These are phyloP conservation scores for Botryococcus braunii DNA, from an alignment of 163 green algal species.

Conservation along the genomic window DNA sequence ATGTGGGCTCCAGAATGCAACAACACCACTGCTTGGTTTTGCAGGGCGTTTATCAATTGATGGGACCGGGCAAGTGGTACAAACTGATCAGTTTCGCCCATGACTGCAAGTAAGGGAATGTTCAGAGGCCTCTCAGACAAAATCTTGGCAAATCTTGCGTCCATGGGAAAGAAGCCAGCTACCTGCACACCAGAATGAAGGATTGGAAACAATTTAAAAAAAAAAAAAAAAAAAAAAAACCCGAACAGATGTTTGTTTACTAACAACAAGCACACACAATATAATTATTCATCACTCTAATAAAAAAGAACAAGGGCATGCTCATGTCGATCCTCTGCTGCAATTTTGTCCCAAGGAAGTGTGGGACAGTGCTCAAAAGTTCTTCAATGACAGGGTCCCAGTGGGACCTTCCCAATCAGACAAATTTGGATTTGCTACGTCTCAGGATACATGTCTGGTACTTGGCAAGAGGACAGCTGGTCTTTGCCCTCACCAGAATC, in stretches of 20 bases:
- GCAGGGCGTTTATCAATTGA: constrained; percentile 17
- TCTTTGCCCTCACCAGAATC: constrained; percentile 11
- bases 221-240: background rate
- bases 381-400: no score
- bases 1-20: constrained; percentile 41
- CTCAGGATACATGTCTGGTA: background rate
- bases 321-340: background rate
- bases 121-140: constrained; percentile 7
- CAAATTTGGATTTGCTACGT: background rate
- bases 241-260: background rate
- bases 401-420: no score
- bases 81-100: constrained; percentile 29
- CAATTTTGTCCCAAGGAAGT: background rate
- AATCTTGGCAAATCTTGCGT: constrained; percentile 21
- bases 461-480: background rate
- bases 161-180: constrained; percentile 39
- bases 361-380: background rate
- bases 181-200: constrained; percentile 21
- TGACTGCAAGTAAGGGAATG: constrained; percentile 29
- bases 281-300: background rate
- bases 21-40: background rate
- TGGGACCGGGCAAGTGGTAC: constrained; percentile 33
- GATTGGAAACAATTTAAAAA: background rate
- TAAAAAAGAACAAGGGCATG: background rate
- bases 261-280: background rate